Base-by-base conservation (phyloP, 2,329 filamentous ascomycete species). In the Ophiosphaerella narmari region DNA sequence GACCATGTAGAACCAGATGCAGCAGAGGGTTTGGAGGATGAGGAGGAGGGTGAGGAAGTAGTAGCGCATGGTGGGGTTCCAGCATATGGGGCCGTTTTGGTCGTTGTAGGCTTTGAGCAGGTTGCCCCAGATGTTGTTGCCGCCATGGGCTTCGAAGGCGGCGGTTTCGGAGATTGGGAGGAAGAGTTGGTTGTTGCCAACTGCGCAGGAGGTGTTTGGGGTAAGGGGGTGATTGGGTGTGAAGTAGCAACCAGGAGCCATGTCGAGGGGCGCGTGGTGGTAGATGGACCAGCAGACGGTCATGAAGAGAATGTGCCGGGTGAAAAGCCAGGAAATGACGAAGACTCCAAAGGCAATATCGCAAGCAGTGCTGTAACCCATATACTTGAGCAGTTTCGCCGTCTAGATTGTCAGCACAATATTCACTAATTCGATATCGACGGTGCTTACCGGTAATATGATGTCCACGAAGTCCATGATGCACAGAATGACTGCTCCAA, bases 401-500 rank as follows among this genome's bases (percentile, higher is more conserved):
- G 86, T 78, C 91, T 95, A 40, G 6, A n/a, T 47, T 55, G 57
- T 60, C 39, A 61, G 57, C 43, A 18, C 14, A 29, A 8, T 35
- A 6, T 24, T 18, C 31, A 34, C 11, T 7, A 21, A 32, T 8
- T 14, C 11, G 1, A 5, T 9, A n/a, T 11, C 9, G 1, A 12
- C 16, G 24, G 2, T 23, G 29, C 63, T 60, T 59, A 96, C 90
- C 38, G 93, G 89, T 35, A 99, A 81, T 53, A 96, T 82, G 43
- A 96, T 81, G 68, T 97, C 94, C 39, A 95, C 90, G 44, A 96
- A 81, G 67, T 99, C 94, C 91, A 97, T 97, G 59, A 96, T 82
- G 46, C 91, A 88, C 43, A 99, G 79, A 53, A 97, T 91, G 40
- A 96, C 82, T 67, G 92, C 94, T 46, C 91, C 93, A 24, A 96